Evolutionary conservation across 495 filamentous ascomycete genomes (phyloP), one percentile per base, ranked within the genome.

Genomic region (Aspergillus steynii): DNA sequence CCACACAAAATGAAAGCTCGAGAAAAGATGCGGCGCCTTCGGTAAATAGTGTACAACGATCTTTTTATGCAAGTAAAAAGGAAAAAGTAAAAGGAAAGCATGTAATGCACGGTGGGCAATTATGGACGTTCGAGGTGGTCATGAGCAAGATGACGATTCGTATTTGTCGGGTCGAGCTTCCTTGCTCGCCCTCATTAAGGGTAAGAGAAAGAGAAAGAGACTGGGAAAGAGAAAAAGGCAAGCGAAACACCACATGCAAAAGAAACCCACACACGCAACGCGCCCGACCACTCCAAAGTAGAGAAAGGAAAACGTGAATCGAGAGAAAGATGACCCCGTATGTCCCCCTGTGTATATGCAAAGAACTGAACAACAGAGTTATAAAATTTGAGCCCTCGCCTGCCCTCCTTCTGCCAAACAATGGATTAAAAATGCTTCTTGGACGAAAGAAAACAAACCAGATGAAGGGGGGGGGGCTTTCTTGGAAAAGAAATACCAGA

Each of bases 261-360:
- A 65, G 59, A 58, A 62, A 65, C 50, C 64, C 54, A 63, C 63
- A 66, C 61, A 63, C 65, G 68, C 68, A 42, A 64, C 62, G 62
- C 70, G 64, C 69, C 74, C 61, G 59, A 68, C 65, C 74, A 71
- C 68, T 70, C 69, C 67, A 67, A 63, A 68, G 63, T 54, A 59
- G 60, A 66, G 46, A 52, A 57, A 53, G 37, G 37, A 42, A 42
- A 42, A 42, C 37, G 9, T 55, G 50, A 67, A 65, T 64, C 48
- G 56, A 66, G 58, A 69, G 61, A 64, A 68, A 64, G 65, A 62
- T 31, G 62, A 52, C 58, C 70, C 74, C 77, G 61, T 73, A 75
- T 75, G 74, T 80, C 73, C 74, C 74, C 74, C 25, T 68, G 67
- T 75, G 71, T 77, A 79, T 77, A 79, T 77, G 76, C 76, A 75